These are phyloP conservation scores for Malus hybrid DNA, from an alignment of 331 rosid genomes.

Conservation along the genomic window DNA sequence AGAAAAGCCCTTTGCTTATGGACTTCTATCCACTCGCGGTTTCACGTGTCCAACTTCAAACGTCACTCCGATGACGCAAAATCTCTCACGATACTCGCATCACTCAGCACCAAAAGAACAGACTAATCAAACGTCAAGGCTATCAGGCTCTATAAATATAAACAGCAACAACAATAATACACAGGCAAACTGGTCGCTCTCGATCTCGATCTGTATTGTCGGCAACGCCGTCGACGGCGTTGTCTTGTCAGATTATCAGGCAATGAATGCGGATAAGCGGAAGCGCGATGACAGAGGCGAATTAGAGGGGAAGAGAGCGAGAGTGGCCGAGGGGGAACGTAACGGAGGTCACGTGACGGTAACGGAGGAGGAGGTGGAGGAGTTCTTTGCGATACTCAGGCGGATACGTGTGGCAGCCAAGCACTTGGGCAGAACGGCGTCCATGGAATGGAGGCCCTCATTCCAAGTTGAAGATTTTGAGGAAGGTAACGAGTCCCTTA, in stretches of 20 bases:
- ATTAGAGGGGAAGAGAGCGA: conserved; percentile 3
- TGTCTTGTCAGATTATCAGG: not conserved
- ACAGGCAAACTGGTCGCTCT: not conserved
- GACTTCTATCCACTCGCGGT: not conserved
- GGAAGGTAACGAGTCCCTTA: conserved; percentile 1
- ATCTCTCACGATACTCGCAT: not conserved
- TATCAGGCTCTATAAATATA: not conserved
- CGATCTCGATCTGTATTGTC: not conserved
- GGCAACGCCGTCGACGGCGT: not conserved
- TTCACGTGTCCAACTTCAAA: not conserved
- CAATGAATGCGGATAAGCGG: conserved; percentile 13
- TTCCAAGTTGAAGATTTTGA: not conserved
- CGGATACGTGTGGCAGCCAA: conserved; percentile 29
- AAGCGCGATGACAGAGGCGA: not conserved
- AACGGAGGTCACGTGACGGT: conserved; percentile 1
- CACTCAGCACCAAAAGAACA: not conserved
- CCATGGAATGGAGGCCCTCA: not conserved
- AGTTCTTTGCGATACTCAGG: conserved; percentile 33
- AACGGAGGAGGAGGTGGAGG: conserved; percentile 38
- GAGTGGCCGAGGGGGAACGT: not conserved
- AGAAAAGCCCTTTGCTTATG: not conserved
- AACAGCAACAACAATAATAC: not conserved
- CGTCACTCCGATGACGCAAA: conserved; percentile 6
- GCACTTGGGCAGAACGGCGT: conserved; percentile 8
- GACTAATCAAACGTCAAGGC: not conserved